These are phyloP conservation scores for Priceomyces haplophilus DNA, from an alignment of 805 yeast genomes.

Conservation along the genomic window DNA sequence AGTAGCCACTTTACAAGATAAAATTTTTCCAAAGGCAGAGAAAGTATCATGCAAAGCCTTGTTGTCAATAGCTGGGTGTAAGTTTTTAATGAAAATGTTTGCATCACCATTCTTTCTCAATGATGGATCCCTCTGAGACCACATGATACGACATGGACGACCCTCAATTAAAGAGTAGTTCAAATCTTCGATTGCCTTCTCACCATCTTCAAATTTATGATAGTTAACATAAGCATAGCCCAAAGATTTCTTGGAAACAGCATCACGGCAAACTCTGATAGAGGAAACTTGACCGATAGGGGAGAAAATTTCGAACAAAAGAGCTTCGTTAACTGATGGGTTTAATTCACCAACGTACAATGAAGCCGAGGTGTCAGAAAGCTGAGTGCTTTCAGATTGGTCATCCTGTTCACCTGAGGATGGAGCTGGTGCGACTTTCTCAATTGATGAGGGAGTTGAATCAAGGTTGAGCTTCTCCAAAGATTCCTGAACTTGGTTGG, in stretches of 20 bases:
- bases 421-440: slow-evolving; percentile 24
- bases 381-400: slow-evolving; percentile 31
- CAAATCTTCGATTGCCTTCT: slow-evolving; percentile 89
- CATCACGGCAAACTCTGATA: slow-evolving; percentile 98
- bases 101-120: slow-evolving; percentile 93
- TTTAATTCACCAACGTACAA: slow-evolving; percentile 97
- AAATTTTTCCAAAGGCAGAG: slow-evolving; percentile 91
- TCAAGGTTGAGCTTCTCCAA: slow-evolving; percentile 48
- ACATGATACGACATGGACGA: slow-evolving; percentile 97
- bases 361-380: slow-evolving; percentile 69
- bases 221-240: slow-evolving; percentile 98
- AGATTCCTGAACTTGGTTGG: slow-evolving; percentile 45
- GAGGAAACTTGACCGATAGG: slow-evolving; percentile 94
- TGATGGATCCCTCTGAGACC: slow-evolving; percentile 99
- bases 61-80: slow-evolving; percentile 97
- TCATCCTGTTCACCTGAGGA: slow-evolving; percentile 31
- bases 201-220: slow-evolving; percentile 86
- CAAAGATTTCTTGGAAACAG: slow-evolving; percentile 91
- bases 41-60: slow-evolving; percentile 98
- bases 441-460: slow-evolving; percentile 27
- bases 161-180: slow-evolving; percentile 94
- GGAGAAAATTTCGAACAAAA: slow-evolving; percentile 90
- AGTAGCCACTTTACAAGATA: slow-evolving; percentile 96
- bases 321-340: slow-evolving; percentile 88
- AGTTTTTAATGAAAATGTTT: slow-evolving; percentile 95